These are phyloP conservation scores for Phytophthora crassamura DNA, from an alignment of 352 stramenopile species.

Conservation along the genomic window DNA sequence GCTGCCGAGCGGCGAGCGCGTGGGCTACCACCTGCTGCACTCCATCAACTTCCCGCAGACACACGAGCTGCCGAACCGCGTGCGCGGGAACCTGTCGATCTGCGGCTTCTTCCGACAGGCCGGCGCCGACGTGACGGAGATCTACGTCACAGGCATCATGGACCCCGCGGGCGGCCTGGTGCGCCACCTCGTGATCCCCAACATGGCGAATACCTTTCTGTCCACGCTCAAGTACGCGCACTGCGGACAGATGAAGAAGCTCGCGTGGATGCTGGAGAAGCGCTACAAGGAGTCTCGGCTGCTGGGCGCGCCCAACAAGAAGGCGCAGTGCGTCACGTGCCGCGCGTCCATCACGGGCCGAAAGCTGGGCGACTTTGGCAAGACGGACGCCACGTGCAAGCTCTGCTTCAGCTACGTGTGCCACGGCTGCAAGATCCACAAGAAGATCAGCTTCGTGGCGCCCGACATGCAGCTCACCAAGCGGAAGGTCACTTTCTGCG, in stretches of 20 bases:
- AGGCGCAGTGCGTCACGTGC: conserved; percentile 33
- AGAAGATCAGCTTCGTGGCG: conserved; percentile 48
- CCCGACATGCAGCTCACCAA: conserved; percentile 28
- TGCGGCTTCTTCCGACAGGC: conserved; percentile 38
- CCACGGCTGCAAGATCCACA: conserved; percentile 40
- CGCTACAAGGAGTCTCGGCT: conserved; percentile 30
- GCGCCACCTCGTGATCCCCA: conserved; percentile 24
- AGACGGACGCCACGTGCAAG: conserved; percentile 41
- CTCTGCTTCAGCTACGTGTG: conserved; percentile 42
- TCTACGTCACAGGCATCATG: conserved; percentile 41
- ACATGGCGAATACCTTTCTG: conserved; percentile 29
- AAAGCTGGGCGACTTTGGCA: conserved; percentile 36
- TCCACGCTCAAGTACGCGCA: conserved; percentile 30
- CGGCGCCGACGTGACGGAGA: conserved; percentile 14
- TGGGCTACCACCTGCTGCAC: conserved; percentile 54
- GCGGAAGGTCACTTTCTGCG: conserved; percentile 45
- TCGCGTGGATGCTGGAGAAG: conserved; percentile 44
- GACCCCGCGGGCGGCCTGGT: conserved; percentile 38
- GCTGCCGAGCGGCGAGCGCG: conserved; percentile 34
- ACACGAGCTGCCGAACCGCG: conserved; percentile 16
- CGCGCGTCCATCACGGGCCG: conserved; percentile 18
- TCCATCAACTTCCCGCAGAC: conserved; percentile 40
- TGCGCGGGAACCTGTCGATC: conserved; percentile 35
- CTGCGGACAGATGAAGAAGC: conserved; percentile 49
- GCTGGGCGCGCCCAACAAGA: conserved; percentile 28